A percentile compares a stretch with the other conserved stretches of the same genome.
Conservation (phyloP, 2,329 filamentous ascomycete species). For the Colletotrichum theobromicola region DNA sequence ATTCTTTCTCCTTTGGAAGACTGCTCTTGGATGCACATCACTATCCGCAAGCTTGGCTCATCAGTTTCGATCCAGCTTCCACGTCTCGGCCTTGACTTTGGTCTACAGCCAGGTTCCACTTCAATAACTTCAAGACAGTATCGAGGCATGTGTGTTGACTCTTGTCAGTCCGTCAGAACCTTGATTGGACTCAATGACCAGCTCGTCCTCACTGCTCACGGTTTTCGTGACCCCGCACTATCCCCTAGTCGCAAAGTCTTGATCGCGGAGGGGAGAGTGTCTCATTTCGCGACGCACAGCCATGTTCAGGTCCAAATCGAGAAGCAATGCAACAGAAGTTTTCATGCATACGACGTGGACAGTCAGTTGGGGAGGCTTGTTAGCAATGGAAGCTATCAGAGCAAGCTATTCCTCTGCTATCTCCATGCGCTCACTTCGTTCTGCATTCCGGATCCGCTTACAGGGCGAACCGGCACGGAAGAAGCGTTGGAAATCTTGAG, state of each 20-base stretch:
- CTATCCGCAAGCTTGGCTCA: not conserved
- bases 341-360: conserved; percentile 56
- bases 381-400: conserved; percentile 54
- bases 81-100: not conserved
- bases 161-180: conserved; percentile 48
- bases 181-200: conserved; percentile 55
- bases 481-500: conserved; percentile 52
- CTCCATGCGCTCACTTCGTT: conserved; percentile 61
- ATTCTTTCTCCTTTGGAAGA: not conserved
- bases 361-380: conserved; percentile 50
- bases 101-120: not conserved
- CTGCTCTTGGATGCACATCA: not conserved
- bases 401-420: conserved; percentile 55
- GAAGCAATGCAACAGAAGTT: conserved; percentile 10
- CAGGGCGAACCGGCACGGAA: conserved; percentile 57
- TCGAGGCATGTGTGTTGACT: conserved; percentile 53
- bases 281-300: conserved; percentile 19
- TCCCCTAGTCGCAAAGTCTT: conserved; percentile 38
- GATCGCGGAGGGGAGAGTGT: not conserved
- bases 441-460: conserved; percentile 55
- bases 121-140: conserved; percentile 53
- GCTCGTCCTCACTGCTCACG: conserved; percentile 46
- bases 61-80: not conserved
- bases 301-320: conserved; percentile 43
- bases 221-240: conserved; percentile 30